phyloP scores from a whole-genome alignment of 768 basidiomycete species.

The Tricholoma furcatifolium region DNA sequence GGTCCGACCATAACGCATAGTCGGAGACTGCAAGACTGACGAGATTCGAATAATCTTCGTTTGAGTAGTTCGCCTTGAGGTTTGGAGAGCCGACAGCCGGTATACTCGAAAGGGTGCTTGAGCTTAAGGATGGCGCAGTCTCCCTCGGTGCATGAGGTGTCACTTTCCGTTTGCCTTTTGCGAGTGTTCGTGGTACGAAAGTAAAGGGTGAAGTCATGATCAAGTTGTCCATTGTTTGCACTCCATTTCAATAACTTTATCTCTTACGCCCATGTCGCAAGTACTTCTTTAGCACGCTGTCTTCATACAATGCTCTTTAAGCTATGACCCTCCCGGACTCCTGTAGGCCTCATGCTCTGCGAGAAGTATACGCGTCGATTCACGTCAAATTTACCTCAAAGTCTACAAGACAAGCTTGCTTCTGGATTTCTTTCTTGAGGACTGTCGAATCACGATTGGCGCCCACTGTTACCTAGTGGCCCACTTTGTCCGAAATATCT shows the following conservation, averaged over 20 bases:
- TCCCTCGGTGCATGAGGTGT: neutral
- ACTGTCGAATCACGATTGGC: no score
- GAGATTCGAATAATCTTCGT: conserved; percentile 48
- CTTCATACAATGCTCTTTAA: no score
- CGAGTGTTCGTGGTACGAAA: conserved; percentile 48
- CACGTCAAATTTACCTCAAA: no score
- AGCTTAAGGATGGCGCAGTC: neutral
- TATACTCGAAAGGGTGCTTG: neutral
- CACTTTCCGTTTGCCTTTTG: conserved; percentile 28
- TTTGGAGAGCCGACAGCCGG: neutral
- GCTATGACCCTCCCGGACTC: no score
- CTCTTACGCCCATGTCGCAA: no score
- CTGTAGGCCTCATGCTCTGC: no score
- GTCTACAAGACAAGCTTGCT: no score
- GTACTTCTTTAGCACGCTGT: no score
- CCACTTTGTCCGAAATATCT: no score
- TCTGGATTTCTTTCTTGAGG: no score
- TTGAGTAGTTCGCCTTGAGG: conserved; percentile 7
- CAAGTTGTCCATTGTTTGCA: conserved; percentile 5
- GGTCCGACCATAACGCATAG: conserved; percentile 64
- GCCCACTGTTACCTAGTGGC: no score
- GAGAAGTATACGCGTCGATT: no score
- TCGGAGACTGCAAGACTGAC: conserved; percentile 67
- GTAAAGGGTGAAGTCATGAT: conserved; percentile 32
- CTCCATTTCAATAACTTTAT: neutral